Evolutionary conservation across 1,284 basidiomycete species (phyloP), one percentile per base, ranked within the genome.

Genomic region (Ustilago sp.): DNA sequence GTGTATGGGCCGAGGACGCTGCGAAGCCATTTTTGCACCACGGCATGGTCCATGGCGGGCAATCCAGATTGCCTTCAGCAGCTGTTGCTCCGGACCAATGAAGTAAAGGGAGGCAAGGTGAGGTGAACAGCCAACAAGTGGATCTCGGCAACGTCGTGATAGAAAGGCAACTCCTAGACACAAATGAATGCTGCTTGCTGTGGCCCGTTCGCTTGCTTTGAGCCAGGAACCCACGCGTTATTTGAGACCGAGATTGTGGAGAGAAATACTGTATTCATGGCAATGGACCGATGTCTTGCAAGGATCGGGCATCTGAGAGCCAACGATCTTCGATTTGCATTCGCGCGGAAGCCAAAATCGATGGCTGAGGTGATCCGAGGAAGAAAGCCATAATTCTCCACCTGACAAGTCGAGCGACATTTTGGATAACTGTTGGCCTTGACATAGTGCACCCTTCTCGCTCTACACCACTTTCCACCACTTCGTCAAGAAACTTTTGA

Each of bases 1-100:
- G 88, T 84, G 83, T 97, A 97, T 3, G 80, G 75, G 3, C 47
- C 70, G 12, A 82, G 67, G 15, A 85, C 81, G 56, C 68, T 63
- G 45, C 78, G 68, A 19, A 86, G 76, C 84, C 84, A 85, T 36
- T 71, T 70, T 45, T 81, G 83, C 52, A 85, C 82, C 35, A 81
- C 73, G 31, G 63, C 56, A 61, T 81, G 82, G 59, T 85, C 77
- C 84, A 85, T 85, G 41, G 47, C 56, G 23, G 59, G 54, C 59
- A 39, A 19, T 15, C 9, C 8, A 6, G n/a, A 3, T 35, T 32
- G 12, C 3, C 43, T 17, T 31, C 19, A 56, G 5, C n/a, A 45
- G 17, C 59, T 8, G 43, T 12, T 36, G 51, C 34, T 17, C 2
- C 15, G 23, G 31, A 43, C n/a, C 9, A 8, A 35, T n/a, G 41